Evolutionary conservation across 169 alveolate species (phyloP).

Genomic region (Cryptosporidium sp.): DNA sequence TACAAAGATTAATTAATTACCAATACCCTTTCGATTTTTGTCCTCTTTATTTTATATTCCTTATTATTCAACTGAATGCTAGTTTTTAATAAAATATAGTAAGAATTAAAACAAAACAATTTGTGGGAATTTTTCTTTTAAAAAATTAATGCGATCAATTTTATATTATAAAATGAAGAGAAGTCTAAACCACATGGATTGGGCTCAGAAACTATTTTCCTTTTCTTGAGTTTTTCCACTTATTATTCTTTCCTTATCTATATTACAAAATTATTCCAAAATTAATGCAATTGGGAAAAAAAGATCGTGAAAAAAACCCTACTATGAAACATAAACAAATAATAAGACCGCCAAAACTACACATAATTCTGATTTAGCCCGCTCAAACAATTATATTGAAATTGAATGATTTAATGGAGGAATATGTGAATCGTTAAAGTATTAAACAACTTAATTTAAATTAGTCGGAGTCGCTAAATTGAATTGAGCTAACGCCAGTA

Average conservation of each 20-base stretch:
- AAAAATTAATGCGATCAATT: neutral
- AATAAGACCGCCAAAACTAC: neutral
- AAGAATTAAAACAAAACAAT: neutral
- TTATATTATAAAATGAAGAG: neutral
- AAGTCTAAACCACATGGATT: neutral
- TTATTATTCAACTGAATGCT: neutral
- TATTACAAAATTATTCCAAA: neutral
- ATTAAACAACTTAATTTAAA: neutral
- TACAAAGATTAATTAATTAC: neutral
- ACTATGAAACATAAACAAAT: neutral
- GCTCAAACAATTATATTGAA: neutral
- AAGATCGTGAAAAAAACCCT: neutral
- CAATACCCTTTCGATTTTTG: neutral
- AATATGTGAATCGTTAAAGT: neutral
- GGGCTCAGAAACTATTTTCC: neutral
- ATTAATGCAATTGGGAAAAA: conserved; percentile 1
- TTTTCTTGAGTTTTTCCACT: neutral
- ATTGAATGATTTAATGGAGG: neutral
- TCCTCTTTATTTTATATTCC: neutral
- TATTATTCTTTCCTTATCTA: neutral
- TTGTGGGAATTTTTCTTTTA: neutral
- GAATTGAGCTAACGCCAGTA: conserved; percentile 53
- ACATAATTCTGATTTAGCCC: neutral
- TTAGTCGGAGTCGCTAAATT: conserved; percentile 62
- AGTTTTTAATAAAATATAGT: no score